Conservation (phyloP, 2,329 filamentous ascomycete species). For the Periconia macrospinosa region DNA sequence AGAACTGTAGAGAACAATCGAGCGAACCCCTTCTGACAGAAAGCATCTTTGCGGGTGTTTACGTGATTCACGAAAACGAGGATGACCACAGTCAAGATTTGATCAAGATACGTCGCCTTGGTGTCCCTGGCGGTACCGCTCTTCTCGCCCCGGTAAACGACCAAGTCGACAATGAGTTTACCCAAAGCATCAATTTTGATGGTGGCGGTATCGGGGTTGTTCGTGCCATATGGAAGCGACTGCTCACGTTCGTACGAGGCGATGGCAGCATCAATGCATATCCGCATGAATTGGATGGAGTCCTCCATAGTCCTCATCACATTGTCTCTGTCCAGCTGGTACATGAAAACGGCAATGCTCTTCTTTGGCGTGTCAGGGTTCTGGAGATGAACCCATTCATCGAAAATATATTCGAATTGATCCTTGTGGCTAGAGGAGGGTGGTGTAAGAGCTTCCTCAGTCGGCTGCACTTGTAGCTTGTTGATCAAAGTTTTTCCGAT, state of each 20-base stretch:
- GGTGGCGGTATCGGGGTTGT: constrained; percentile 61
- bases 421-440: constrained; percentile 67
- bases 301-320: constrained; percentile 76
- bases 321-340: constrained; percentile 76
- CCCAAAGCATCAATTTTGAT: constrained; percentile 78
- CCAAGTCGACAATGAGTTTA: constrained; percentile 75
- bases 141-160: constrained; percentile 68
- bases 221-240: constrained; percentile 59
- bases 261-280: constrained; percentile 78
- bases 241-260: constrained; percentile 74
- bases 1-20: constrained; percentile 83
- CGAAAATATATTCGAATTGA: constrained; percentile 92
- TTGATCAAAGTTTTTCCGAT: constrained; percentile 72
- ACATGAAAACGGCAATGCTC: constrained; percentile 73
- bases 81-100: constrained; percentile 74
- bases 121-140: constrained; percentile 61
- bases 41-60: constrained; percentile 74
- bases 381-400: constrained; percentile 87
- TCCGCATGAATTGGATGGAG: constrained; percentile 75
- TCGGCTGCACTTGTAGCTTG: constrained; percentile 63
- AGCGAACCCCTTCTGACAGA: constrained; percentile 90
- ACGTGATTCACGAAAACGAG: constrained; percentile 86
- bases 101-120: constrained; percentile 74
- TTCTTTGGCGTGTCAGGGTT: constrained; percentile 76
- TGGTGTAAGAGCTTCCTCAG: constrained; percentile 56